Base-by-base conservation (phyloP, 805 yeast genomes). In the Spathaspora hagerdaliae region DNA sequence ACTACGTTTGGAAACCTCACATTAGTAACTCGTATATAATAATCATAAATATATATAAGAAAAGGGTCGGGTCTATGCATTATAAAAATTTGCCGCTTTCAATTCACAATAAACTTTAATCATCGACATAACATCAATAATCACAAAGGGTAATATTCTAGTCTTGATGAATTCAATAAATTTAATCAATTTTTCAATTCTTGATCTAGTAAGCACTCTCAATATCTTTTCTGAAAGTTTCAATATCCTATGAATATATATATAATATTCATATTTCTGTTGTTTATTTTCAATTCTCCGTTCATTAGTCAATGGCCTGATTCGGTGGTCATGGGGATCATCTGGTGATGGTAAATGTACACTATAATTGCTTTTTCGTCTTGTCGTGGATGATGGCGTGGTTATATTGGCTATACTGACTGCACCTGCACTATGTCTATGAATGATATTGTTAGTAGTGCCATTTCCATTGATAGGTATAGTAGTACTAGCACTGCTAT, bases 121-220 rank as follows among this genome's bases (percentile, higher is more conserved):
- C 74, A 71, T 67, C 27, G 60, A 65, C 29, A 60, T 55, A 3
- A 63, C 50, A 51, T 71, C 76, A 15, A 70, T 58, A 27, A 69
- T 57, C 15, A 71, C 60, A 44, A 71, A 65, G 50, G 62, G 64
- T 50, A 71, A 59, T 8, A 69, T 55, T 43, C 50, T 53, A 47
- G 60, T 55, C 44, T 67, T 64, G 41, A 71, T 54, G 44, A 71
- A 71, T 33, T 67, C 73, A 51, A 71, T 50, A 35, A 69, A 57
- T 47, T 57, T 58, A 29, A 56, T 46, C 35, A 63, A 44, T 41
- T 58, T 59, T 3, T 47, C 42, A 27, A 49, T 26, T 5, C 31
- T 27, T 9, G 26, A 27, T 5, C 27, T 31, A 4, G 7, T 26
- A 6, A 34, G 5, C 7, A 35, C 13, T 11, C 12, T 33, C 36